These are phyloP conservation scores for Irpex lacteus DNA, from an alignment of 1,284 basidiomycete genomes.

Conservation along the genomic window DNA sequence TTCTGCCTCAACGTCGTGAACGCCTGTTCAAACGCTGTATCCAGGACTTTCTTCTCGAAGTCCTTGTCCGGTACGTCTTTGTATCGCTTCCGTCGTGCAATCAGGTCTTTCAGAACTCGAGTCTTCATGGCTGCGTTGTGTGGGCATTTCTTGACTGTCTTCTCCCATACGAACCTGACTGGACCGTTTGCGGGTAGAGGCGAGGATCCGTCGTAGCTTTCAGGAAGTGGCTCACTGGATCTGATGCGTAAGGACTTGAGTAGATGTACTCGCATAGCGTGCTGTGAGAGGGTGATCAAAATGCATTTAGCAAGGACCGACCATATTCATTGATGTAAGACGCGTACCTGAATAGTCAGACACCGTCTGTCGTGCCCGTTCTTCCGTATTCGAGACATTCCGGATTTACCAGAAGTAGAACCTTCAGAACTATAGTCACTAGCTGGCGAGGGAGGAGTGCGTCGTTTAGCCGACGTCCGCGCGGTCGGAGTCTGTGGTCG, in stretches of 20 bases:
- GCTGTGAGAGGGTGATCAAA: constrained; percentile 33
- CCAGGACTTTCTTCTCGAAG: constrained; percentile 60
- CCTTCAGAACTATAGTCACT: constrained; percentile 25
- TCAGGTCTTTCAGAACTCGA: constrained; percentile 57
- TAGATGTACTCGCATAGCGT: constrained; percentile 66
- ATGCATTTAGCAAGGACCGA: not conserved
- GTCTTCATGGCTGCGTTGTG: constrained; percentile 71
- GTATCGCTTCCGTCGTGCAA: constrained; percentile 46
- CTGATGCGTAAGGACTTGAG: constrained; percentile 54
- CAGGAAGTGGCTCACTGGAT: constrained; percentile 55
- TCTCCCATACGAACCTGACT: constrained; percentile 74
- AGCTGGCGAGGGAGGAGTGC: constrained; percentile 27
- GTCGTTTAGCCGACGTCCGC: constrained; percentile 29
- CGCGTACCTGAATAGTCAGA: constrained; percentile 59
- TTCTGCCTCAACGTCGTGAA: constrained; percentile 68
- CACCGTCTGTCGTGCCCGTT: constrained; percentile 62
- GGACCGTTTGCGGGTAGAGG: constrained; percentile 43
- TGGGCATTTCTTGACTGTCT: constrained; percentile 66
- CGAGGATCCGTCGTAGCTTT: constrained; percentile 53
- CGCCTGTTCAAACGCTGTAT: constrained; percentile 64
- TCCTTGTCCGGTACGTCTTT: constrained; percentile 61
- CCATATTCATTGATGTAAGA: not conserved
- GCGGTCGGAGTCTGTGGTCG: constrained; percentile 5
- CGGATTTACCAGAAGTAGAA: constrained; percentile 30
- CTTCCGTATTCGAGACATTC: constrained; percentile 39